Conservation (phyloP, 1,284 basidiomycete genomes). For the Apiotrichum porosum region DNA sequence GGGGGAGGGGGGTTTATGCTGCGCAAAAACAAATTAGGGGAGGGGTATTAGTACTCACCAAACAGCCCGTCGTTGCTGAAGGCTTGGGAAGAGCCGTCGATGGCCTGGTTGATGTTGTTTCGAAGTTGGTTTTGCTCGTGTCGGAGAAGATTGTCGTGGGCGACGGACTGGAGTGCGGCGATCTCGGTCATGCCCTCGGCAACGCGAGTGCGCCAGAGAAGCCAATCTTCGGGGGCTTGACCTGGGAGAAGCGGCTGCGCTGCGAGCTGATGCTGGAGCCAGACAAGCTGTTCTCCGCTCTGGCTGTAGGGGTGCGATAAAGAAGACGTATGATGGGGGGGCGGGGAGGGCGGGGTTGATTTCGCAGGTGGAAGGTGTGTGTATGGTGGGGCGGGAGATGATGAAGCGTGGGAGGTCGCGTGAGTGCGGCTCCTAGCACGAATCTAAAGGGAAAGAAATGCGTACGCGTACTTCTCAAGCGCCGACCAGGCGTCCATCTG, state of each 20-base stretch:
- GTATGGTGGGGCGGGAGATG: too few species aligned
- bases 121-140: neutral
- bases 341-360: neutral
- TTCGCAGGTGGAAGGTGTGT: neutral
- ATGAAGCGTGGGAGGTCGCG: constrained; percentile 2
- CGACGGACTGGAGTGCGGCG: constrained; percentile 12
- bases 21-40: too few species aligned
- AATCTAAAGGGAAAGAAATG: constrained; percentile 5
- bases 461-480: constrained; percentile 19
- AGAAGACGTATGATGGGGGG: too few species aligned
- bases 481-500: constrained; percentile 8
- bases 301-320: constrained; percentile 2
- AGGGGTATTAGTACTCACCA: neutral
- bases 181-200: constrained; percentile 22
- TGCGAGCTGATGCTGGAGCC: constrained; percentile 23
- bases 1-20: too few species aligned
- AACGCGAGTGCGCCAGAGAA: constrained; percentile 22
- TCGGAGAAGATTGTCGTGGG: neutral
- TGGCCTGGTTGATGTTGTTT: neutral
- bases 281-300: constrained; percentile 16
- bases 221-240: constrained; percentile 26
- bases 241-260: constrained; percentile 14
- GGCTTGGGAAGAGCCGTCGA: too few species aligned
- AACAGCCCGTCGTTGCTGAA: neutral
- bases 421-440: constrained; percentile 2